A percentile compares a stretch with the other conserved stretches of the same genome.
Evolutionary conservation across 345 rosid genomes (phyloP).

Genomic region (Aquilaria malaccensis): DNA sequence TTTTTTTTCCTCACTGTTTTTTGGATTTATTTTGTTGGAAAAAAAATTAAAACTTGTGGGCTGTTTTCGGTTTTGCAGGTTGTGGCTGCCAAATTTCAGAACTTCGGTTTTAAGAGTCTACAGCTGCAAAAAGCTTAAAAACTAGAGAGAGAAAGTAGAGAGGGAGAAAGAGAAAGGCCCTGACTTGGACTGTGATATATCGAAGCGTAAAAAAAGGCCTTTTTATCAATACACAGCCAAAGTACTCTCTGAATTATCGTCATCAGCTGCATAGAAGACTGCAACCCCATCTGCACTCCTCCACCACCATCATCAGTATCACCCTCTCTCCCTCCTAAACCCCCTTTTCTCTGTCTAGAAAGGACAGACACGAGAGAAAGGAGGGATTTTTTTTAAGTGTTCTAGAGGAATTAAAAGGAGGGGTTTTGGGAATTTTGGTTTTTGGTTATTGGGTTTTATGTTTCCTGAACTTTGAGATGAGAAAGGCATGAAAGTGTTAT

Average conservation of each 20-base stretch:
- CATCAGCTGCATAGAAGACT: conserved; percentile 53
- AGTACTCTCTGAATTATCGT: conserved; percentile 38
- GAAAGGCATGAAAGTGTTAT: conserved; percentile 76
- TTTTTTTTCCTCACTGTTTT: neutral
- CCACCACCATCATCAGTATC: conserved; percentile 25
- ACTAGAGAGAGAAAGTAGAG: conserved; percentile 26
- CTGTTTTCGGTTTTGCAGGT: conserved; percentile 29
- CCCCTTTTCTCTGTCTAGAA: conserved; percentile 2
- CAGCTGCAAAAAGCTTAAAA: conserved; percentile 51
- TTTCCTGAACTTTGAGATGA: neutral
- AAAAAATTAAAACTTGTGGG: too few relatives aligned
- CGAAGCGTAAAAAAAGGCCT: conserved; percentile 40
- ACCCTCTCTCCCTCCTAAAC: conserved; percentile 9
- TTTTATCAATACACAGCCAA: conserved; percentile 33
- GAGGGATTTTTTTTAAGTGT: conserved; percentile 9
- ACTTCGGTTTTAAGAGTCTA: conserved; percentile 55
- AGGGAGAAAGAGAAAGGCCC: conserved; percentile 20
- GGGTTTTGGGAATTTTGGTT: conserved; percentile 10
- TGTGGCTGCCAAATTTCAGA: conserved; percentile 48
- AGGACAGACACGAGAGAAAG: neutral
- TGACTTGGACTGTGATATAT: conserved; percentile 83
- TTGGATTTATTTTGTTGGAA: conserved; percentile 17
- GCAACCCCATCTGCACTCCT: conserved; percentile 34
- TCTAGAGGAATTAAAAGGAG: neutral
- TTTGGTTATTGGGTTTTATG: conserved; percentile 14